These are phyloP conservation scores for Diaporthe humulicola DNA, from an alignment of 2,329 filamentous ascomycete genomes.

Conservation along the genomic window DNA sequence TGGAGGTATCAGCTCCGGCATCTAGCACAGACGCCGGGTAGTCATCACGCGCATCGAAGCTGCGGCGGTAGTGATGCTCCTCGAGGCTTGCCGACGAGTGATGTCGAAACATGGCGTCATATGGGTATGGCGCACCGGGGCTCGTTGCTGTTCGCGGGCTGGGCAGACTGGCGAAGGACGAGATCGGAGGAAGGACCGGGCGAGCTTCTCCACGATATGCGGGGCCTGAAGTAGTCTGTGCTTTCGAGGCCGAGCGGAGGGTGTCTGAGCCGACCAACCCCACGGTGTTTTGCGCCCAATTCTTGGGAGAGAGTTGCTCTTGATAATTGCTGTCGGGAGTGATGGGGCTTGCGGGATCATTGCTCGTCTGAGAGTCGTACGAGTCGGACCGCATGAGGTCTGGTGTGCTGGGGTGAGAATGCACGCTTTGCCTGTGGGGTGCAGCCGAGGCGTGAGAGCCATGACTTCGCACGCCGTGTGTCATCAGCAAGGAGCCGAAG, in stretches of 20 bases:
- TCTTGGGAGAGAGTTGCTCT: slow-evolving; percentile 20
- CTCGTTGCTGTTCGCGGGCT: slow-evolving; percentile 28
- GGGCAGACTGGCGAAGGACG: slow-evolving; percentile 33
- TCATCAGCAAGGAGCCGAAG: neutral
- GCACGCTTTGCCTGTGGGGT: slow-evolving; percentile 41
- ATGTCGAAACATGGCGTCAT: slow-evolving; percentile 23
- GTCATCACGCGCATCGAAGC: slow-evolving; percentile 20
- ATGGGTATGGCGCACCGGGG: slow-evolving; percentile 29
- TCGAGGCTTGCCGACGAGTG: slow-evolving; percentile 31
- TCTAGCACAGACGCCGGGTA: slow-evolving; percentile 22
- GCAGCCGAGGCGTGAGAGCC: slow-evolving; percentile 13
- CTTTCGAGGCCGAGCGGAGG: slow-evolving; percentile 52
- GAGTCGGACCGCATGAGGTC: slow-evolving; percentile 72
- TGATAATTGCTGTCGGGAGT: slow-evolving; percentile 63
- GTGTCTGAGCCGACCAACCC: slow-evolving; percentile 48
- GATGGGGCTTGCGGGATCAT: slow-evolving; percentile 67
- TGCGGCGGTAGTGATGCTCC: slow-evolving; percentile 30
- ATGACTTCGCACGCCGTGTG: slow-evolving; percentile 22
- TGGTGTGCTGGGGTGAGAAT: slow-evolving; percentile 64
- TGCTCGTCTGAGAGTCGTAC: slow-evolving; percentile 71
- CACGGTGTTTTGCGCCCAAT: neutral
- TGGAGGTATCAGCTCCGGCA: neutral
- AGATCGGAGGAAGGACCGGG: slow-evolving; percentile 35
- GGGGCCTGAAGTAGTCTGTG: slow-evolving; percentile 49
- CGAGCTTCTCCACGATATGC: slow-evolving; percentile 42